A percentile compares a stretch with the other conserved stretches of the same genome.
These are phyloP conservation scores for Aureobasidium pullulans DNA, from an alignment of 2,329 filamentous ascomycete genomes.

Conservation along the genomic window DNA sequence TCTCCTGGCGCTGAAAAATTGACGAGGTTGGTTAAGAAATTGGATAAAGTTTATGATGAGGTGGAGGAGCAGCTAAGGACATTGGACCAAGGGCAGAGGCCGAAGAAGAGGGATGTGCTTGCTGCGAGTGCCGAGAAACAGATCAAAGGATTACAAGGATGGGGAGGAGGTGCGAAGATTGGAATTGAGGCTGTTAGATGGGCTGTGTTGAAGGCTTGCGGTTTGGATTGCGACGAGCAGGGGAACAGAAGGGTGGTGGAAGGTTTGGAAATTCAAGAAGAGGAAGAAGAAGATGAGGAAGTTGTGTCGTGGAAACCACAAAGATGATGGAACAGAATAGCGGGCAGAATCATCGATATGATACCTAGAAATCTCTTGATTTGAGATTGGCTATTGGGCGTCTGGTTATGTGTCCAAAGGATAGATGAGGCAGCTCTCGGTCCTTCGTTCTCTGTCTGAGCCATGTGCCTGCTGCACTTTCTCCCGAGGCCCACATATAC, in stretches of 20 bases:
- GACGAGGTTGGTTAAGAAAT: neutral
- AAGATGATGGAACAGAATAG: neutral
- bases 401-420: no score
- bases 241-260: constrained; percentile 16
- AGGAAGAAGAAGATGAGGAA: neutral
- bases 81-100: neutral
- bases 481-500: no score
- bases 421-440: no score
- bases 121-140: constrained; percentile 49
- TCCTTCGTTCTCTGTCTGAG: no score
- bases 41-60: constrained; percentile 17
- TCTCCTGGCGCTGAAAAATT: constrained; percentile 1
- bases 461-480: no score
- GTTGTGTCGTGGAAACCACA: neutral
- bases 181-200: constrained; percentile 57
- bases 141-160: constrained; percentile 36
- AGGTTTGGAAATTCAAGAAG: neutral
- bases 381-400: no score
- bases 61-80: constrained; percentile 34
- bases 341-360: no score
- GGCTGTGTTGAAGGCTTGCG: constrained; percentile 56
- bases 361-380: no score
- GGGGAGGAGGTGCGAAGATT: constrained; percentile 45
- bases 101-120: constrained; percentile 43
- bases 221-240: constrained; percentile 38